Conservation (phyloP, 805 yeast genomes). For the Candida taoyuanica region DNA sequence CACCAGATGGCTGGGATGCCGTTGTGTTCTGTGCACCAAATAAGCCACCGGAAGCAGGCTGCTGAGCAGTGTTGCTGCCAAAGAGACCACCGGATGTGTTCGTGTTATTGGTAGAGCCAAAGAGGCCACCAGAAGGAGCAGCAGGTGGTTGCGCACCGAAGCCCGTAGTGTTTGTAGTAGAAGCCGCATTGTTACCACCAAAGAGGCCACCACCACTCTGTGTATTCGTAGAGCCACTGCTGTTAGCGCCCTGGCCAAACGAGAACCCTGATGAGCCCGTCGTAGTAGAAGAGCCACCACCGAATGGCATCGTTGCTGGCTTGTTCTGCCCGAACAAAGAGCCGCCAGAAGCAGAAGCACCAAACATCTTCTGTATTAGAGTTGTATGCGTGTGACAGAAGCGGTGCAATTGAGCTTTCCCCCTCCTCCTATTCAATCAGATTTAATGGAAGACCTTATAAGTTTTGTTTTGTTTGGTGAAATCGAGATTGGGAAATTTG, state of each 20-base stretch:
- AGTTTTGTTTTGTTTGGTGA: constrained; percentile 1
- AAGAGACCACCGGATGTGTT: constrained; percentile 29
- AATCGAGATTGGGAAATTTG: constrained; percentile 1
- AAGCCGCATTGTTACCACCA: constrained; percentile 12
- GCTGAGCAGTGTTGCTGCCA: constrained; percentile 21
- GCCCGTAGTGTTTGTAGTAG: constrained; percentile 1
- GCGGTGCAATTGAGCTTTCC: too few species aligned
- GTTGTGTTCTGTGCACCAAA: constrained; percentile 27
- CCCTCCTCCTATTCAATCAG: too few species aligned
- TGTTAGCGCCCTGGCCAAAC: constrained; percentile 16
- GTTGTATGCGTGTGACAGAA: too few species aligned
- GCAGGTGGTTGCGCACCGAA: constrained; percentile 1
- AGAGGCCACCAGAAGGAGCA: constrained; percentile 26
- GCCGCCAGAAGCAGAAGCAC: constrained; percentile 9
- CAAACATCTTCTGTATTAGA: constrained; percentile 14
- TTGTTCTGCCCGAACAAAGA: constrained; percentile 21
- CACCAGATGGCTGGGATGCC: constrained; percentile 17
- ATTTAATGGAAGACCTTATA: too few species aligned
- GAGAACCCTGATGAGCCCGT: constrained; percentile 11
- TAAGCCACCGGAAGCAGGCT: constrained; percentile 30
- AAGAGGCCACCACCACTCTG: constrained; percentile 10
- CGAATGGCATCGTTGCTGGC: constrained; percentile 17
- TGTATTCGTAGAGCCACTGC: neutral
- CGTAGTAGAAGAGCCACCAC: constrained; percentile 9
- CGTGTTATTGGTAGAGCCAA: constrained; percentile 22